Base-by-base conservation (phyloP, 495 filamentous ascomycete species). In the Penicillium verhagenii region DNA sequence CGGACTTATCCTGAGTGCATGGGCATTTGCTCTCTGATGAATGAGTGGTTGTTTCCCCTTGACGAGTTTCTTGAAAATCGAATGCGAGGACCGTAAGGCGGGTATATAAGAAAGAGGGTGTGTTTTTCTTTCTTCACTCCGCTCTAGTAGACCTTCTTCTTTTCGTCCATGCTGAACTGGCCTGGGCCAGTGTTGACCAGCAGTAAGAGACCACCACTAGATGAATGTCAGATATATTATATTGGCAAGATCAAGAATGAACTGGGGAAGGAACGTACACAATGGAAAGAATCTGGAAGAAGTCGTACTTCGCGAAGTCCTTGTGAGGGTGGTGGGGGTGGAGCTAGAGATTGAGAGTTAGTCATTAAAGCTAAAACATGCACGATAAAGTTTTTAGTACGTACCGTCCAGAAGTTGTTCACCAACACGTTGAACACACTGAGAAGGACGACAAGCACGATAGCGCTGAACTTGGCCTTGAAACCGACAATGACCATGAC, bases 371-470 rank as follows among this genome's bases (percentile, higher is more conserved):
- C 29, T 16, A 37, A 6, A 14, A 6, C 16, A 21, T 13, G 16
- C 3, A 50, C 5, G 8, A 38, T 0, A 29, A 16, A n/a, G 4
- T 21, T n/a, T 46, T 2, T 35, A 46, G n/a, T 23, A 23, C 90
- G 79, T 80, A 97, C 93, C 70, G 93, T 97, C 94, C 94, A 98
- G 85, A 97, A 98, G 82, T 98, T 98, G 84, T 98, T 98, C 52
- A 98, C 95, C 60, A 97, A 61, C 28, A 97, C 67, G 70, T 98
- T 98, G 80, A 98, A 97, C 51, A 97, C 80, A 75, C 91, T 96
- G 69, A 98, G 74, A 66, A 98, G 89, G 47, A 97, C 82, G 26
- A 98, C 94, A 47, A 98, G 77, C 57, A 97, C 84, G 29, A 92
- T 90, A 14, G 94, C 93, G 69, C 93, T 97, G 81, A 87, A 96